Percentiles rank a stretch among this genome's conserved stretches.
Evolutionary conservation across 2,329 filamentous ascomycete genomes (phyloP).

Genomic region (Pseudogymnoascus sp.): DNA sequence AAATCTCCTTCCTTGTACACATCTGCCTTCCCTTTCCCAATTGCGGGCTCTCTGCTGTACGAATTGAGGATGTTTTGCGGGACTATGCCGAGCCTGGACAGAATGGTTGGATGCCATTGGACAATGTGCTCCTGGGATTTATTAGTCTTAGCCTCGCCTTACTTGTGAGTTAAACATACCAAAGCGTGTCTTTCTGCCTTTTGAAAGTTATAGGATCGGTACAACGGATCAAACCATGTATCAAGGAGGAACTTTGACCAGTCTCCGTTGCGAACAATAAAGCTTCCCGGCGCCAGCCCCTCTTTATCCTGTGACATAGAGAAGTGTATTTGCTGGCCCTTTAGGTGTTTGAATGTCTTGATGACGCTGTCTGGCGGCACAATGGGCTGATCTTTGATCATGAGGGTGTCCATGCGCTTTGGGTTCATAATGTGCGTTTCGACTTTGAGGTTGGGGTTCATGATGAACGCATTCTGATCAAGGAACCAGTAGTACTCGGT

Average conservation of each 20-base stretch:
- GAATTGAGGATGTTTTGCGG: slow-evolving; percentile 78
- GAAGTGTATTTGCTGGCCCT: slow-evolving; percentile 69
- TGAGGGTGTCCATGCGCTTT: slow-evolving; percentile 61
- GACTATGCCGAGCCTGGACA: slow-evolving; percentile 83
- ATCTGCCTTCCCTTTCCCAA: slow-evolving; percentile 42
- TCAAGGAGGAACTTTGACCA: slow-evolving; percentile 93
- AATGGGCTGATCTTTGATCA: slow-evolving; percentile 79
- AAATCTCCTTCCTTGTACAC: slow-evolving; percentile 80
- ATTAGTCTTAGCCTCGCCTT: slow-evolving; percentile 1
- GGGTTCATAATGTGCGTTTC: slow-evolving; percentile 64
- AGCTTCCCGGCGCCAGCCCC: slow-evolving; percentile 68
- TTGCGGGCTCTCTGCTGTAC: slow-evolving; percentile 48
- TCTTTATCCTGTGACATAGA: slow-evolving; percentile 78
- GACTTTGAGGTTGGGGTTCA: slow-evolving; percentile 67
- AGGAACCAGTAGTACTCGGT: slow-evolving; percentile 81
- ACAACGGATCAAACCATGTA: slow-evolving; percentile 92
- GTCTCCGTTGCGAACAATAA: slow-evolving; percentile 73
- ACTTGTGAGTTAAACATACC: slow-evolving; percentile 43
- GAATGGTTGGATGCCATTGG: slow-evolving; percentile 94
- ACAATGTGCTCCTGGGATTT: slow-evolving; percentile 66
- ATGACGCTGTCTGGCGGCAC: slow-evolving; percentile 96
- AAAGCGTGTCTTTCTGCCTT: slow-evolving; percentile 89
- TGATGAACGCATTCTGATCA: slow-evolving; percentile 77
- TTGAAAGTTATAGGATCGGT: slow-evolving; percentile 90
- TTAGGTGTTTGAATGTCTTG: slow-evolving; percentile 81